Base-by-base conservation (phyloP, 2,329 filamentous ascomycete species). In the Plenodomus tracheiphilus region DNA sequence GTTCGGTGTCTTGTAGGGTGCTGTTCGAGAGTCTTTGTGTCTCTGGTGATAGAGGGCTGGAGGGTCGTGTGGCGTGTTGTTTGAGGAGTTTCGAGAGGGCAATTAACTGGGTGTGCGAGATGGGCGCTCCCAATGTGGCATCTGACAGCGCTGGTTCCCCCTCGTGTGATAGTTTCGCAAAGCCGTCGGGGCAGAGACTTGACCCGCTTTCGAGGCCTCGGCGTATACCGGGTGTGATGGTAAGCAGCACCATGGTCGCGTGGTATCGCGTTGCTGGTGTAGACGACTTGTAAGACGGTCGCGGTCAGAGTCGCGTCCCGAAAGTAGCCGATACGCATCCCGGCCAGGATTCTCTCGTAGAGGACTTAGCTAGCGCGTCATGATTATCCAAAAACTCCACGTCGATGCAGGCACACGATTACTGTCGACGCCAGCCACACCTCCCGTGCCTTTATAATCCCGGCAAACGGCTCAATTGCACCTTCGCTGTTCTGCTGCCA, bases 51-150 rank as follows among this genome's bases (percentile, higher is more conserved):
- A 11, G 9, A 32, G 7, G 4, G 16, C 54, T 48, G 25, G 36
- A 30, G 15, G 30, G 20, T 13, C 42, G 17, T 28, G 47, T 21
- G 13, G 51, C 39, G 22, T 68, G 58, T 30, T 61, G 56, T 55
- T 75, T 79, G 6, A 88, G 71, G 2, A 71, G 65, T 54, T 75
- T 81, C 68, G 85, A 85, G 0, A 91, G 71, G 35, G 81, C 73
- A 43, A 92, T 71, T 16, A 92, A 74, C 62, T 92, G 87, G 43
- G 75, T 72, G 66, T 93, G 89, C 2, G 86, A 84, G 58, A 93
- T 86, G 21, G 89, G 86, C 2, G 84, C 83, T 41, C 87, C 88
- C 28, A 84, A 63, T 19, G 74, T 66, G 1, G 82, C 77, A 1
- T 78, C 67, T 1, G 70, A 65, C 15, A 88, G 72, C 1, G 74